Base-by-base conservation (phyloP, 805 yeast species). In the Debaryomyces castellii region DNA sequence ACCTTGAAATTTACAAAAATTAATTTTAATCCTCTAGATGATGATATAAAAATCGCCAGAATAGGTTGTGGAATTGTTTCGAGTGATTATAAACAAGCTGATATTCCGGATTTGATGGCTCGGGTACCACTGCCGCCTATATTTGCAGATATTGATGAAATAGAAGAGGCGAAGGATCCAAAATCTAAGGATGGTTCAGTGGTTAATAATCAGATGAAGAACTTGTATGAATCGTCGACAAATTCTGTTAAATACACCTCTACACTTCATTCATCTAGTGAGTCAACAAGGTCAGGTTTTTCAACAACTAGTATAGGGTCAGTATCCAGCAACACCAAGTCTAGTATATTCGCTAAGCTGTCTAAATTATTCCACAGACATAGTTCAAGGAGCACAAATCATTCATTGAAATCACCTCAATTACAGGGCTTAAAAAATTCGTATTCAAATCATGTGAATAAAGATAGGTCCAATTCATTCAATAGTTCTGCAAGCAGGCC, bases 1-100 rank as follows among this genome's bases (percentile, higher is more conserved):
- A 72, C 80, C 0, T 64, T 71, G 40, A 70, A 62, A 20, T 86
- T 84, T 56, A 64, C 73, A 17, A 77, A 76, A 51, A 63, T 82
- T 8, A 43, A 46, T 14, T 49, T 71, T 3, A 44, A 51, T 18
- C 44, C 53, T 8, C 57, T 55, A n/a, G 52, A 51, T 2, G 42
- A 32, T 10, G 10, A 22, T 28, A 46, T 51, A 36, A 50, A 40
- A 23, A 42, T 58, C 22, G 73, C 72, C 1, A 53, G 73, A 42
- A 23, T 70, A 4, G 76, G 76, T 1, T 51, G 58, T 35, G 64
- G 65, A 1, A 57, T 69, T 6, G 57, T 58, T 2, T 54, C 69
- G 7, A 66, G 56, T 44, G 25, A 55, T 7, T 59, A 51, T 45
- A 53, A 55, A 14, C 39, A 45, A 7, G 27, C 21, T 3, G 51